Evolutionary conservation across 148 eudicot species (phyloP), one percentile per base, ranked within the genome.

Genomic region (Polygonum aviculare): DNA sequence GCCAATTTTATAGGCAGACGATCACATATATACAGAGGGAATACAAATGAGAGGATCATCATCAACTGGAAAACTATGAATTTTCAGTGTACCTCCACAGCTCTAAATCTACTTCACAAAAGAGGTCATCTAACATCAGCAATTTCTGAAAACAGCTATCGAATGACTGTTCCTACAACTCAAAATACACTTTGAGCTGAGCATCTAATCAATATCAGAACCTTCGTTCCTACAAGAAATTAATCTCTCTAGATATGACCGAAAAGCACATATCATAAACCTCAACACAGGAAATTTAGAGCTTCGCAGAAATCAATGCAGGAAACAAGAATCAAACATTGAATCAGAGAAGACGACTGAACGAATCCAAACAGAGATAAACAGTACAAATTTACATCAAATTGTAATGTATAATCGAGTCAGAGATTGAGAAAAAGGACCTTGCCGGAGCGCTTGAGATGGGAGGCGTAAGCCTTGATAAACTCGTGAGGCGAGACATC

Each of bases 371-470:
- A 60, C 69, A 60, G 2, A 5, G 5, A 26, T 8, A 60, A 60
- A 22, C 1, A 16, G 16, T 60, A 31, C 36, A 60, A 0, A 31
- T 12, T 12, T 26, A 12, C 36, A 60, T 60, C 16, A 12, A 60
- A 60, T 15, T 60, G 4, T 18, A 6, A n/a, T 14, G 63, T 3
- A 26, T 10, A 38, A 36, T 15, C 22, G 5, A 67, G 16, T 67
- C 1, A 36, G 72, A 67, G 16, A 33, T 44, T 14, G 15, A 33
- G 12, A 33, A 31, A 36, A 16, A 15, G 19, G 72, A 67, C 72
- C 72, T 67, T 67, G 19, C 72, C 72, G 72, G 72, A 67, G 44
- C 72, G 72, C 41, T 67, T 67, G 21, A 67, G 72, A 8, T 67
- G 72, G 21, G 72, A 8, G 41, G 72, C 2, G 21, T 67, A 67